phyloP scores from a whole-genome alignment of 2,329 filamentous ascomycete species.

The Didymella sp. region DNA sequence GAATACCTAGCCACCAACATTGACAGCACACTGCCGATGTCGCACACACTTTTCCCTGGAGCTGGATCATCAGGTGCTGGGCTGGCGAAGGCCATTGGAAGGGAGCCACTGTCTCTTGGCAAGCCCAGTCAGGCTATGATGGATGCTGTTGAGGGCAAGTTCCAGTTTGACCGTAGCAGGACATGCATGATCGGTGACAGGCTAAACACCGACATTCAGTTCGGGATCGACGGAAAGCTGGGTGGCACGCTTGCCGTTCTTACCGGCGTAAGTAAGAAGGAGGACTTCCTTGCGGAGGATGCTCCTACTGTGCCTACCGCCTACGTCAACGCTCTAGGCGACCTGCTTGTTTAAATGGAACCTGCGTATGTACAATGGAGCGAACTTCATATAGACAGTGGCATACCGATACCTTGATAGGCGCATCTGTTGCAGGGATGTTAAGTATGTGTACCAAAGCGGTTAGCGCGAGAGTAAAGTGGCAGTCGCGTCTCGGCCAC shows the following conservation, averaged over 20 bases:
- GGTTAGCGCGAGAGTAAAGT: slow-evolving; percentile 13
- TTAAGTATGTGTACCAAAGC: slow-evolving; percentile 10
- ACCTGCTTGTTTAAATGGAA: slow-evolving; percentile 61
- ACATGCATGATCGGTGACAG: slow-evolving; percentile 97
- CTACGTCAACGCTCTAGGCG: slow-evolving; percentile 84
- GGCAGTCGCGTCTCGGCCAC: slow-evolving; percentile 22
- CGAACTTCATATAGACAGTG: not conserved
- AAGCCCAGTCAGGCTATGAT: slow-evolving; percentile 99
- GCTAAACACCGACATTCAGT: slow-evolving; percentile 93
- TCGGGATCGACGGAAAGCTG: slow-evolving; percentile 87
- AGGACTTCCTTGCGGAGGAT: slow-evolving; percentile 76
- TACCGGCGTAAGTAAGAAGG: slow-evolving; percentile 86
- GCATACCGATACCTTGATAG: not conserved
- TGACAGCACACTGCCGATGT: slow-evolving; percentile 86
- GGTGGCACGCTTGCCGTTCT: slow-evolving; percentile 91
- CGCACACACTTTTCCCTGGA: slow-evolving; percentile 85
- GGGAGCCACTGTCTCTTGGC: slow-evolving; percentile 78
- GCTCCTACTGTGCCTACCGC: slow-evolving; percentile 76
- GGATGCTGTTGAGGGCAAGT: slow-evolving; percentile 97
- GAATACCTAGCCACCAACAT: slow-evolving; percentile 91
- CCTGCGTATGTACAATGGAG: not conserved
- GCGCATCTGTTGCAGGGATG: not conserved
- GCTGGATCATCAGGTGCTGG: slow-evolving; percentile 84
- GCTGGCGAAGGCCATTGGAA: slow-evolving; percentile 67
- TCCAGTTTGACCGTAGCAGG: slow-evolving; percentile 80